Percentiles rank a stretch among this genome's conserved stretches.
Evolutionary conservation across 495 filamentous ascomycete genomes (phyloP).

Genomic region (Tuber umbilicatum): DNA sequence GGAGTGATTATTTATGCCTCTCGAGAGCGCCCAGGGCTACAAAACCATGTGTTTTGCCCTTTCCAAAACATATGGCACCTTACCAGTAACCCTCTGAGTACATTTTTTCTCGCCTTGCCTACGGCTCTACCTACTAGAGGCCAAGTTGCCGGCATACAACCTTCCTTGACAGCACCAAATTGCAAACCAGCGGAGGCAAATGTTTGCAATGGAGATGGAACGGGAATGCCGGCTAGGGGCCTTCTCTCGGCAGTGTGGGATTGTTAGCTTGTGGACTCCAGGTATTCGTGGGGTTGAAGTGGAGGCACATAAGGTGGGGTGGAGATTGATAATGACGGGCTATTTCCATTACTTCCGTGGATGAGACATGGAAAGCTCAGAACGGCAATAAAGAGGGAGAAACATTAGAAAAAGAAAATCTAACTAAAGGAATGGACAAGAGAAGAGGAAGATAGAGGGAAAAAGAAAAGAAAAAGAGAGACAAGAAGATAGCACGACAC

Average conservation of each 20-base stretch:
- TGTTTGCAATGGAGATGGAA: constrained; percentile 16
- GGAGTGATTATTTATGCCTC: background rate
- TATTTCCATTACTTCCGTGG: constrained; percentile 30
- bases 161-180: background rate
- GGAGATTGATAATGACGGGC: constrained; percentile 37
- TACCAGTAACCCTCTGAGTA: background rate
- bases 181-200: background rate
- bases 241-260: constrained; percentile 5
- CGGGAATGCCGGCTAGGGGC: constrained; percentile 8
- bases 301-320: constrained; percentile 28
- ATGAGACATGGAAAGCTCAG: constrained; percentile 28
- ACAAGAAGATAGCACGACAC: constrained; percentile 21
- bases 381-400: constrained; percentile 12
- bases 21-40: background rate
- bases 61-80: background rate
- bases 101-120: background rate
- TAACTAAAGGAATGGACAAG: constrained; percentile 26
- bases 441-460: constrained; percentile 20
- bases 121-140: background rate
- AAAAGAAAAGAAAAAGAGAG: constrained; percentile 28
- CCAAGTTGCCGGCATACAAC: background rate
- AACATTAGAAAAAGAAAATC: constrained; percentile 18
- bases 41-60: background rate
- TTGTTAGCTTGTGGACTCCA: constrained; percentile 20
- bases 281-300: constrained; percentile 34